Base-by-base conservation (phyloP, 805 yeast species). In the Candida koratica region DNA sequence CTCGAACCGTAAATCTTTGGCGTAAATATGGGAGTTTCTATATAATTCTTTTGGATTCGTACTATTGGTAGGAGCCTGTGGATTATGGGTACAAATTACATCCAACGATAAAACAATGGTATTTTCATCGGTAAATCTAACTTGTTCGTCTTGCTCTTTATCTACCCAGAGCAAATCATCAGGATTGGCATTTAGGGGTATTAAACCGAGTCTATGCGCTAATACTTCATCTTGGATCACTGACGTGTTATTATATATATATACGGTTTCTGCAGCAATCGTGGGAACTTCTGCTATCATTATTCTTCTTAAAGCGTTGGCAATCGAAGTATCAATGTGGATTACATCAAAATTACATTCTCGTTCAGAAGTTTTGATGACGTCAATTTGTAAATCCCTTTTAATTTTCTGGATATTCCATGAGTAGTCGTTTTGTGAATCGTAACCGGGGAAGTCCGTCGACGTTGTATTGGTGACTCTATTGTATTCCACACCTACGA, bases 221-320 rank as follows among this genome's bases (percentile, higher is more conserved):
- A 93, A 73, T 13, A 93, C 96, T 66, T 93, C 98, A 60, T 93
- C 98, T 60, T 89, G 97, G 45, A 93, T 86, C 32, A 93, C 96
- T 1, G 96, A 86, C 1, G 98, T 93, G 62, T 93, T 93, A 71
- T 87, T 90, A 67, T 84, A 84, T 41, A 93, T 75, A 56, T 81
- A 88, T 12, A 93, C 87, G 44, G 85, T 78, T 61, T 93, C 98
- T 15, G 96, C 84, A 11, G 98, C 97, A 31, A 90, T 94, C 2
- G 93, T 76, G 14, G 98, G 98, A 26, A 93, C 95, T 58, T 93
- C 98, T 1, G 97, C 77, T 37, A 93, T 80, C 97, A 93, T 89
- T 51, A 93, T 84, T 55, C 98, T 82, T 56, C 98, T 81, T 64
- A 90, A 88, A 0, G 98, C 97, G 66, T 93, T 93, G 29, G 97